phyloP scores from a whole-genome alignment of 2,329 filamentous ascomycete species.

The Colletotrichum karsti region DNA sequence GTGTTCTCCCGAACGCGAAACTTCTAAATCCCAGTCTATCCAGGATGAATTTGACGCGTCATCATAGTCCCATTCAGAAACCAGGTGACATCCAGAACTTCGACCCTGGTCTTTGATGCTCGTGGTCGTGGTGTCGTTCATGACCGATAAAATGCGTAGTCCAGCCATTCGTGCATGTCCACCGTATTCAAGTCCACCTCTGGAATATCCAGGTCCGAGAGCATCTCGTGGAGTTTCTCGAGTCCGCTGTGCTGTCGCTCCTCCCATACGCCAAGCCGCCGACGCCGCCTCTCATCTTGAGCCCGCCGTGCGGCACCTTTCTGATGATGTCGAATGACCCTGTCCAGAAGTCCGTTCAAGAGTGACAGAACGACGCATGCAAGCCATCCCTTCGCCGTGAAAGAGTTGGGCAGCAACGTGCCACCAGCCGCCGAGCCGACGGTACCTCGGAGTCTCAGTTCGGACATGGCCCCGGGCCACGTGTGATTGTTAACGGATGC shows the following conservation, averaged over 20 bases:
- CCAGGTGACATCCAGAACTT: no score
- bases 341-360: conserved; percentile 9
- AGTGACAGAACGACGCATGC: conserved; percentile 7
- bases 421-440: background rate
- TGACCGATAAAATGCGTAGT: conserved; percentile 18
- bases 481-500: background rate
- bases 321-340: background rate
- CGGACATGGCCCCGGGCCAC: background rate
- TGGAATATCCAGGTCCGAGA: conserved; percentile 9
- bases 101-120: no score
- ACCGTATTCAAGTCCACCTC: conserved; percentile 22
- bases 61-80: no score
- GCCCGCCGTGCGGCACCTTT: background rate
- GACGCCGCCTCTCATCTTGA: background rate
- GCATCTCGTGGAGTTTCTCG: conserved; percentile 18
- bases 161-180: conserved; percentile 25
- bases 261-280: conserved; percentile 16
- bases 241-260: conserved; percentile 17
- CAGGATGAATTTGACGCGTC: no score
- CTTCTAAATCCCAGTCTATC: no score
- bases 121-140: no score
- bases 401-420: background rate
- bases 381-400: conserved; percentile 12
- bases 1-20: no score
- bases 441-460: background rate